Base-by-base conservation (phyloP, 73 alveolate genomes). In the Tetrahymena malaccensis region DNA sequence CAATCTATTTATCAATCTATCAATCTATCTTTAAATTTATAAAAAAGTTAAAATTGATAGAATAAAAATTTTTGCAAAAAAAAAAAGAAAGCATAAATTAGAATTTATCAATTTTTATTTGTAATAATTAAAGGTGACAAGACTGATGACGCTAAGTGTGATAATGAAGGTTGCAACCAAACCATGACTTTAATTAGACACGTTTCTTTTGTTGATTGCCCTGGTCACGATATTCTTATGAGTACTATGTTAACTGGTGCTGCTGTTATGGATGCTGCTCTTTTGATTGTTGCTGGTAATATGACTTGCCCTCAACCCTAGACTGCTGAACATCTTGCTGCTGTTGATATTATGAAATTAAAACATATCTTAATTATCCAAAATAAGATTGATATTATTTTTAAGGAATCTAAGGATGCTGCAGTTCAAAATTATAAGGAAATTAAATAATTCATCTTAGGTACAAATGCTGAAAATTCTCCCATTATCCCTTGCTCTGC, bases 321-420 rank as follows among this genome's bases (percentile, higher is more conserved):
- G 97, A 99, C 99, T 38, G 95, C 98, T n/a, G 99, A 99, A 96
- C 99, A 99, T 96, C 95, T 99, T 93, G 99, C 99, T n/a, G 99
- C 99, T 9, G 98, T 99, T 55, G 99, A 99, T 94, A 99, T 99
- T 97, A 99, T 99, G 99, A 98, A 99, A 97, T 97, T 99, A 70
- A 97, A 99, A 94, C 98, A 99, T 98, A 98, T 99, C 89, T 97
- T 99, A 89, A 99, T 99, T 95, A 94, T 99, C 93, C 99, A 96
- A 43, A 94, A 56, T 84, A 94, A 97, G 96, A 97, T 97, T 33
- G 98, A 97, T 96, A 57, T 95, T 89, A 95, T 95, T 16, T 95
- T 95, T 37, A 95, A 93, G 93, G 97, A 95, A 85, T 93, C 93
- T 55, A 55, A 95, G 85, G 97, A 98, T 96, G 98, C 99, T 31